Percentiles rank a stretch among this genome's conserved stretches.
Evolutionary conservation across 2,329 filamentous ascomycete genomes (phyloP).

Genomic region (Drechslera avenae): DNA sequence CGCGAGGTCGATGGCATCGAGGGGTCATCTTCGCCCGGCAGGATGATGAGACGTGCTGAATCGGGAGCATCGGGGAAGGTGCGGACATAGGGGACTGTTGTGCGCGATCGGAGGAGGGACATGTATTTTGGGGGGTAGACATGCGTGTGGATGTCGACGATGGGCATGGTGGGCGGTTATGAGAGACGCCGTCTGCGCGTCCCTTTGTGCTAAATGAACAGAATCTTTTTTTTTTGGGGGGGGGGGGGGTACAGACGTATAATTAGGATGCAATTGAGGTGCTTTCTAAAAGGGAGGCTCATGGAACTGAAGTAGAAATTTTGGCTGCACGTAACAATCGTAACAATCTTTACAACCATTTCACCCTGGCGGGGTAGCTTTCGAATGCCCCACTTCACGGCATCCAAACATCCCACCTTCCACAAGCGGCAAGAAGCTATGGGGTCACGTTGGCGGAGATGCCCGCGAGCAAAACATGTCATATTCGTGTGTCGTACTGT

Average conservation of each 20-base stretch:
- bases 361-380: constrained; percentile 28
- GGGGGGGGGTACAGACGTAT: too few species aligned
- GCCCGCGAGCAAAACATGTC: constrained; percentile 12
- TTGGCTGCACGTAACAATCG: constrained; percentile 7
- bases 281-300: too few species aligned
- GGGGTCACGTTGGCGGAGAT: constrained; percentile 21
- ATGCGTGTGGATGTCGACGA: constrained; percentile 68
- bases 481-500: neutral
- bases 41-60: constrained; percentile 69
- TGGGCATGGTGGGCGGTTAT: constrained; percentile 41
- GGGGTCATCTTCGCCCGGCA: constrained; percentile 62
- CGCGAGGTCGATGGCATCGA: constrained; percentile 61
- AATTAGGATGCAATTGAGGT: too few species aligned
- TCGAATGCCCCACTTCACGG: constrained; percentile 32
- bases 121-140: constrained; percentile 67
- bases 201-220: neutral
- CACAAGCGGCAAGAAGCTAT: constrained; percentile 28
- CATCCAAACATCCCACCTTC: constrained; percentile 39
- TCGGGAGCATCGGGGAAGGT: constrained; percentile 60
- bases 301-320: neutral
- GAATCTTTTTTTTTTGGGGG: too few species aligned
- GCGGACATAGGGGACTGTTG: constrained; percentile 72
- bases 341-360: constrained; percentile 6
- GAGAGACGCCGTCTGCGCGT: constrained; percentile 4
- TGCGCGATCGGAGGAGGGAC: constrained; percentile 60